A percentile compares a stretch with the other conserved stretches of the same genome.
Evolutionary conservation across 257 asterid species (phyloP).

Genomic region (Echium plantagineum): DNA sequence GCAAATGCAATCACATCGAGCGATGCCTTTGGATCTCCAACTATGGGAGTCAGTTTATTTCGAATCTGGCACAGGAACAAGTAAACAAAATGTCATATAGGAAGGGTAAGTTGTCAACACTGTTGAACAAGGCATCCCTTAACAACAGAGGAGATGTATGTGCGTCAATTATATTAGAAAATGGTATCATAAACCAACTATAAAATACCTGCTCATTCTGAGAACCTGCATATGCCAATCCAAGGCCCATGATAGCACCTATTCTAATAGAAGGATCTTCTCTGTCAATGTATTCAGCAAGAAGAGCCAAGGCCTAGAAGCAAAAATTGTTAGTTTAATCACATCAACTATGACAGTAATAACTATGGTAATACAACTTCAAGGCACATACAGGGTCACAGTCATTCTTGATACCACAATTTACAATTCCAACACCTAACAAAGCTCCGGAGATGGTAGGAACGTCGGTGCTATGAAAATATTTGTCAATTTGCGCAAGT

Average conservation of each 20-base stretch:
- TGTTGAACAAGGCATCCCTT: not conserved
- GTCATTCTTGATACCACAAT: slow-evolving; percentile 62
- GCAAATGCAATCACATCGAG: slow-evolving; percentile 87
- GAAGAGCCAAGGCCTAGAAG: slow-evolving; percentile 77
- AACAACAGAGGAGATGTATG: too few relatives aligned
- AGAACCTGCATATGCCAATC: slow-evolving; percentile 94
- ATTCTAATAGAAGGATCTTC: slow-evolving; percentile 69
- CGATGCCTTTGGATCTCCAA: slow-evolving; percentile 55
- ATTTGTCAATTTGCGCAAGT: slow-evolving; percentile 88
- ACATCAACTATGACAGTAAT: not conserved
- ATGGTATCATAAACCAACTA: too few relatives aligned
- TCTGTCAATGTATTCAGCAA: slow-evolving; percentile 61
- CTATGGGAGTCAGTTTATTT: slow-evolving; percentile 43
- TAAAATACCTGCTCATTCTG: slow-evolving; percentile 59
- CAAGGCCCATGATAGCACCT: slow-evolving; percentile 97
- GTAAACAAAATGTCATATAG: too few relatives aligned
- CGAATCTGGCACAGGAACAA: slow-evolving; percentile 38
- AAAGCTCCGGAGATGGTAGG: slow-evolving; percentile 77
- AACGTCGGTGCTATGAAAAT: slow-evolving; percentile 67
- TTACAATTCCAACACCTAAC: slow-evolving; percentile 85
- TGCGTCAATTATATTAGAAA: too few relatives aligned
- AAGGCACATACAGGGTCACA: slow-evolving; percentile 75
- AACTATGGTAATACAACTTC: not conserved
- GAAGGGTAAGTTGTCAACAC: not conserved
- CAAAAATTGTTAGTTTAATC: slow-evolving; percentile 3